phyloP scores from a whole-genome alignment of 495 filamentous ascomycete genomes.

The Hamigera avellanea region DNA sequence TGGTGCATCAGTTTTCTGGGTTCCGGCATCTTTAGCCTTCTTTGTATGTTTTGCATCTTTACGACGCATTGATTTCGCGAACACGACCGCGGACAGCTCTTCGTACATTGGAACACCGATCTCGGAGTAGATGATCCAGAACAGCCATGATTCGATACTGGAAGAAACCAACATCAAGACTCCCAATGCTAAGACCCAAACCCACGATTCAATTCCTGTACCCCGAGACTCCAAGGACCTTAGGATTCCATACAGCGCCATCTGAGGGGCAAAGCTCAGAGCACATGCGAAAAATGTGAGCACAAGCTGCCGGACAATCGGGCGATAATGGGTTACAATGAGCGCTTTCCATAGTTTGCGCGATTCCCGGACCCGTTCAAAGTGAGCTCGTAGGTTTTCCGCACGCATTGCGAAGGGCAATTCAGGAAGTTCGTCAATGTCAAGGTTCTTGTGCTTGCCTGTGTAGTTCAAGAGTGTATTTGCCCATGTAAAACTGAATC shows the following conservation, averaged over 20 bases:
- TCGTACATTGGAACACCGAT: constrained; percentile 54
- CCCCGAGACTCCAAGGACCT: constrained; percentile 46
- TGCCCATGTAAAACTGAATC: constrained; percentile 58
- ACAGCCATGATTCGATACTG: constrained; percentile 48
- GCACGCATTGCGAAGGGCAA: constrained; percentile 18
- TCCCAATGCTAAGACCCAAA: constrained; percentile 57
- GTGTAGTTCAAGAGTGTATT: constrained; percentile 39
- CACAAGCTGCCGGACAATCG: constrained; percentile 41
- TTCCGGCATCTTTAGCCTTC: constrained; percentile 20
- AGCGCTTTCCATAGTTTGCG: constrained; percentile 53
- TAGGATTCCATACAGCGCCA: constrained; percentile 55
- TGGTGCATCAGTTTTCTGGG: constrained; percentile 4
- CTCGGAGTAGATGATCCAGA: constrained; percentile 54
- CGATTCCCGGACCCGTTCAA: constrained; percentile 36
- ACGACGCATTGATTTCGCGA: constrained; percentile 64
- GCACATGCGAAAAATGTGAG: constrained; percentile 42
- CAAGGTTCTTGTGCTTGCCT: constrained; percentile 41
- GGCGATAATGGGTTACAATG: constrained; percentile 38
- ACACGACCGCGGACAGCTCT: constrained; percentile 61
- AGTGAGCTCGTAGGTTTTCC: constrained; percentile 24
- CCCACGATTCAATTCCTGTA: constrained; percentile 35
- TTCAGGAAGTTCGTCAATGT: constrained; percentile 47
- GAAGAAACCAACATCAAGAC: constrained; percentile 40
- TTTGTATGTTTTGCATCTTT: constrained; percentile 57
- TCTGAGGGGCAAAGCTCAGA: constrained; percentile 57